Evolutionary conservation across 805 yeast species (phyloP), one percentile per base, ranked within the genome.

Genomic region (Metschnikowia continentalis): DNA sequence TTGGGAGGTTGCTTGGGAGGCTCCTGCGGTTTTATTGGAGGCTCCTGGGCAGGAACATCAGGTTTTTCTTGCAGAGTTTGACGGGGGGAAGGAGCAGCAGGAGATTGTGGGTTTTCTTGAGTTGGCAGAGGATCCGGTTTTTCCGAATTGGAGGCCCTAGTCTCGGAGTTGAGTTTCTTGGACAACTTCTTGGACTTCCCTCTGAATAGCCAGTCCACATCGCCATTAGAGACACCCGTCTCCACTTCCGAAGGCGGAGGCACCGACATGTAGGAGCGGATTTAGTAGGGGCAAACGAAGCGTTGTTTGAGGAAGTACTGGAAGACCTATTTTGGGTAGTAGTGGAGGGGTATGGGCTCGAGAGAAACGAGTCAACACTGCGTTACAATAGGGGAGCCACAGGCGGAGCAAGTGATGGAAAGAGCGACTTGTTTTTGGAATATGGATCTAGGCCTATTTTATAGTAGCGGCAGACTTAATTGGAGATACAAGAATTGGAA

Each of bases 121-220:
- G 32, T 42, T 17, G 20, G 20, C 15, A 22, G 35, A 3, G 33
- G 13, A 30, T 30, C 22, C 3, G 5, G 22, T 30, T 15, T 40
- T 15, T 33, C 42, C 35, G 44, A 13, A 13, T 42, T 36, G 23
- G 58, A 51, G 10, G 57, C 52, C 33, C 44, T 49, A 23, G 47
- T 35, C 22, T 57, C 60, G 7, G 56, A 48, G 32, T 62, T 68
- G 67, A 68, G 63, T 56, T 73, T 76, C 56, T 77, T 78, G 38
- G 78, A 69, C 45, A 77, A 61, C 55, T 79, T 82, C 68, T 79
- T 81, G 38, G 84, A 82, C 62, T 84, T 84, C n/a, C 91, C 91
- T 59, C 90, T 74, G 62, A 87, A 87, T 26, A 88, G 71, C 96
- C 96, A 88, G 61, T 87, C 95, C 11, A 88, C 90, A 58, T 87